phyloP scores from a whole-genome alignment of 345 rosid genomes.

The Pelargonium nanum region DNA sequence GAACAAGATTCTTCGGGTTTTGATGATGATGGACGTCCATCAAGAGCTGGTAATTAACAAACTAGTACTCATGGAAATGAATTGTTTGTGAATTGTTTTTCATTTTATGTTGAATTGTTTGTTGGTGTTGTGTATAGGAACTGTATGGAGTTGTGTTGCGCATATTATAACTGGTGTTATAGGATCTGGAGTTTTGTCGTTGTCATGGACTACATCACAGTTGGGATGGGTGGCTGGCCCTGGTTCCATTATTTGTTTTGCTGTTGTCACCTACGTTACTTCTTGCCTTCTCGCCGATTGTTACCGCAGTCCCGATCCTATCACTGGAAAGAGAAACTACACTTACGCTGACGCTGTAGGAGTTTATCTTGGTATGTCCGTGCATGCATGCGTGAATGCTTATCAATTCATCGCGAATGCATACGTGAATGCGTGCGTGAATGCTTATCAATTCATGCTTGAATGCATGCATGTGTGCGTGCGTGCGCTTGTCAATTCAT shows the following conservation, averaged over 20 bases:
- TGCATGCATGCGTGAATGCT: no score
- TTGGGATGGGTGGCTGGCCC: slow-evolving; percentile 10
- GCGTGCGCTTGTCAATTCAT: no score
- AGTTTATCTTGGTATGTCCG: slow-evolving; percentile 6
- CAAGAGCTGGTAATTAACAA: slow-evolving; percentile 1
- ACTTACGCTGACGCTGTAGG: slow-evolving; percentile 7
- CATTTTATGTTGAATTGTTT: not conserved
- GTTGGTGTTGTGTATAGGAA: not conserved
- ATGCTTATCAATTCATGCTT: no score
- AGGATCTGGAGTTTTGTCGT: slow-evolving; percentile 8
- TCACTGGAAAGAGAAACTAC: not conserved
- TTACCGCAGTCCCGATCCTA: not conserved
- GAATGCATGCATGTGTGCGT: no score
- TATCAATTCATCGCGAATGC: no score
- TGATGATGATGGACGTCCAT: slow-evolving; percentile 1
- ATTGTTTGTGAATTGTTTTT: no score
- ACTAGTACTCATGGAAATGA: no score
- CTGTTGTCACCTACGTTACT: not conserved
- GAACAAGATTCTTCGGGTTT: no score
- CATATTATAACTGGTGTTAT: not conserved
- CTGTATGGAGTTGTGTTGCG: not conserved
- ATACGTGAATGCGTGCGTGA: no score
- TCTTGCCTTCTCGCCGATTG: slow-evolving; percentile 4
- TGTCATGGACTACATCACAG: slow-evolving; percentile 3
- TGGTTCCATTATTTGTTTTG: not conserved